These are phyloP conservation scores for Acidiella bohemica DNA, from an alignment of 495 filamentous ascomycete genomes.

Conservation along the genomic window DNA sequence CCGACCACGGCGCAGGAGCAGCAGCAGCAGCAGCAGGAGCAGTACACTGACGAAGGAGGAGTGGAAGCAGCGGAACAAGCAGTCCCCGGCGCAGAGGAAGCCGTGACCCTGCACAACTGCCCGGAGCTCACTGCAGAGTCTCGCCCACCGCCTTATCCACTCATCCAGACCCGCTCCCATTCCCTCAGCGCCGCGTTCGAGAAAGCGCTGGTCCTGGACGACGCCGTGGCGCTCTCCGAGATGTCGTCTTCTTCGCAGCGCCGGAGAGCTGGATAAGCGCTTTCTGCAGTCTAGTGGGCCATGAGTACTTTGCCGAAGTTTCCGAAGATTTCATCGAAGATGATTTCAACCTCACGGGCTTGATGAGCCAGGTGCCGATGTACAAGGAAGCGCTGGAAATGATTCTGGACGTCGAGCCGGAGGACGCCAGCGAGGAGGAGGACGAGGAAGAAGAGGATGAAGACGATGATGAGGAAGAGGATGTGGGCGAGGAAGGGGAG, in stretches of 20 bases:
- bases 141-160: too few species aligned
- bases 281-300: conserved; percentile 86
- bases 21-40: background rate
- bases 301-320: conserved; percentile 98
- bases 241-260: conserved; percentile 60
- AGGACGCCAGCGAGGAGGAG: conserved; percentile 74
- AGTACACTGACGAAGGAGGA: background rate
- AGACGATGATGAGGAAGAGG: conserved; percentile 46
- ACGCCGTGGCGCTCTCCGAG: conserved; percentile 6
- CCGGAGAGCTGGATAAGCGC: conserved; percentile 95
- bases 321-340: conserved; percentile 99
- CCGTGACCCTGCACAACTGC: too few species aligned
- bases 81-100: too few species aligned
- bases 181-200: conserved; percentile 11
- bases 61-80: too few species aligned
- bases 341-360: conserved; percentile 95
- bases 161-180: background rate
- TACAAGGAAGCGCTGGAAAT: conserved; percentile 96
- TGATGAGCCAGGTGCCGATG: conserved; percentile 92
- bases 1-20: background rate
- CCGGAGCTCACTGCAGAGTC: too few species aligned
- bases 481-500: conserved; percentile 29
- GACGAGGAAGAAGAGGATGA: conserved; percentile 59
- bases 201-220: conserved; percentile 8
- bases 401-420: conserved; percentile 96